Conservation (phyloP, 805 yeast species). For the Candida endomychidarum region DNA sequence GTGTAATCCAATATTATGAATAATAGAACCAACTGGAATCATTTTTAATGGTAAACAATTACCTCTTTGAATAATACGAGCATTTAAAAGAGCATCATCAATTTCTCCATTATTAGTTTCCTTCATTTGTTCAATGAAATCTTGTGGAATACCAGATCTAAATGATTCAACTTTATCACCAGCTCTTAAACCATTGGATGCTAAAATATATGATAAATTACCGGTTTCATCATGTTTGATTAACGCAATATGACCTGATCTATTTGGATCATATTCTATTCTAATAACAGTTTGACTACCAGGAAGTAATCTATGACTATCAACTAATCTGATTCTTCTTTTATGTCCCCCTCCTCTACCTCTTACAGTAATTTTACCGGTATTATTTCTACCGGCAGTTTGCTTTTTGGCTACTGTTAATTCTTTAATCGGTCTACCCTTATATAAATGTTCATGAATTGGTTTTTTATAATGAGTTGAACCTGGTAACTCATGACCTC, state of each 20-base stretch:
- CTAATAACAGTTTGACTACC: constrained; percentile 82
- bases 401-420: constrained; percentile 71
- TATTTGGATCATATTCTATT: constrained; percentile 93
- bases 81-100: constrained; percentile 87
- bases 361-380: constrained; percentile 86
- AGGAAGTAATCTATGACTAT: constrained; percentile 60
- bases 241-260: constrained; percentile 91
- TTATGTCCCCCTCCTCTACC: constrained; percentile 98
- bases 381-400: constrained; percentile 84
- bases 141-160: constrained; percentile 81
- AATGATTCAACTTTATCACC: constrained; percentile 91
- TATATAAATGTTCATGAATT: constrained; percentile 80
- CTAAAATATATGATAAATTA: constrained; percentile 75
- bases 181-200: constrained; percentile 88
- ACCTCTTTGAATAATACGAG: constrained; percentile 87
- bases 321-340: constrained; percentile 81
- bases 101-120: constrained; percentile 66
- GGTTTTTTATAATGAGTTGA: constrained; percentile 87
- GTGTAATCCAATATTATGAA: constrained; percentile 80
- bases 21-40: constrained; percentile 92
- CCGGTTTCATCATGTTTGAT: constrained; percentile 63
- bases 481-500: constrained; percentile 74
- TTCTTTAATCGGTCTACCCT: constrained; percentile 75
- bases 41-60: constrained; percentile 89
- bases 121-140: constrained; percentile 70